Conservation (phyloP, 2,329 filamentous ascomycete species). For the Aspergillus eucalypticola region DNA sequence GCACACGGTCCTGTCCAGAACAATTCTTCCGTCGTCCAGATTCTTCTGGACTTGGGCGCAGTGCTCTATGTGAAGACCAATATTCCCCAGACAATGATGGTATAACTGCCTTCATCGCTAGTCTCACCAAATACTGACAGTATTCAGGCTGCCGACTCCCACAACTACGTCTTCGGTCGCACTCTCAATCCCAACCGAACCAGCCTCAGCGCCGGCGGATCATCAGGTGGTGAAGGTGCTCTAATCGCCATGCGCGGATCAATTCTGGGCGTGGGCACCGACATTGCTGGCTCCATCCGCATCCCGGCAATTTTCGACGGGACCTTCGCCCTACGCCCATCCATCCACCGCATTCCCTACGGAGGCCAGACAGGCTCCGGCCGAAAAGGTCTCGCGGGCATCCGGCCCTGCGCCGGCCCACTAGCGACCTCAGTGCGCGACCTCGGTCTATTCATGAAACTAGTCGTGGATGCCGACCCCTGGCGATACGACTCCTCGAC, state of each 20-base stretch:
- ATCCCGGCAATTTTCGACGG: slow-evolving; percentile 53
- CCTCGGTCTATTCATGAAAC: slow-evolving; percentile 16
- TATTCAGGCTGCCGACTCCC: slow-evolving; percentile 44
- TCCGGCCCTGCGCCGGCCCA: slow-evolving; percentile 24
- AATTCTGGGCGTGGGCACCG: slow-evolving; percentile 61
- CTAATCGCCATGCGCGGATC: slow-evolving; percentile 61
- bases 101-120: background rate
- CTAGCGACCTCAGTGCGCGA: slow-evolving; percentile 20
- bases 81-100: slow-evolving; percentile 55
- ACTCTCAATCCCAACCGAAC: slow-evolving; percentile 64
- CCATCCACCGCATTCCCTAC: slow-evolving; percentile 49
- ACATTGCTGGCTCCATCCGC: slow-evolving; percentile 52
- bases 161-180: slow-evolving; percentile 61
- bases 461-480: slow-evolving; percentile 5
- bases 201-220: slow-evolving; percentile 61
- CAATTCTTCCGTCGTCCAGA: slow-evolving; percentile 58
- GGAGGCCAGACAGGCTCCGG: slow-evolving; percentile 36
- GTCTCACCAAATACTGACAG: too few species aligned
- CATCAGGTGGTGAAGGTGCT: slow-evolving; percentile 65
- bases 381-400: slow-evolving; percentile 19
- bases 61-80: slow-evolving; percentile 70
- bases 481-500: slow-evolving; percentile 14
- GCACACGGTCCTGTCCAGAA: slow-evolving; percentile 54
- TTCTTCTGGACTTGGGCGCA: slow-evolving; percentile 61
- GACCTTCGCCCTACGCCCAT: slow-evolving; percentile 50